A percentile compares a stretch with the other conserved stretches of the same genome.
phyloP scores from a whole-genome alignment of 305 asterid species.

The Fraxinus greggii region DNA sequence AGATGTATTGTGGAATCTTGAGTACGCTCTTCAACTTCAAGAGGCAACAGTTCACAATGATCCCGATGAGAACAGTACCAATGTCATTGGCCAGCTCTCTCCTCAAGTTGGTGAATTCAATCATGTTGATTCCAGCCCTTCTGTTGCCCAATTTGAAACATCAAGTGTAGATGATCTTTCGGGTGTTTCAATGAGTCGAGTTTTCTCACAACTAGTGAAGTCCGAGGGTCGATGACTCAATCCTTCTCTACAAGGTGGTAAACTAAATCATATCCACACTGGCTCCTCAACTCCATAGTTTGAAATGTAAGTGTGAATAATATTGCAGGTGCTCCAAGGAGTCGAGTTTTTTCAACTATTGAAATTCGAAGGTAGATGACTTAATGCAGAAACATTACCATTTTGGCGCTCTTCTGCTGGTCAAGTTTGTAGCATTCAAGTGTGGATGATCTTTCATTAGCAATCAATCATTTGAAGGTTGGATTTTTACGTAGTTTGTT shows the following conservation, averaged over 20 bases:
- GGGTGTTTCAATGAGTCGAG: slow-evolving; percentile 61
- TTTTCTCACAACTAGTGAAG: slow-evolving; percentile 65
- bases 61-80: slow-evolving; percentile 56
- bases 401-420: neutral
- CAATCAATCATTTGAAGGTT: neutral
- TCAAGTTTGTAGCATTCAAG: slow-evolving; percentile 3
- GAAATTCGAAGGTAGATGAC: slow-evolving; percentile 16
- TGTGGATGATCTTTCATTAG: slow-evolving; percentile 12
- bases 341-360: neutral
- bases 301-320: neutral
- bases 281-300: neutral
- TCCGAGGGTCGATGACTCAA: slow-evolving; percentile 65
- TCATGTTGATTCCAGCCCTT: slow-evolving; percentile 31
- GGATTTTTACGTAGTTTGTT: neutral
- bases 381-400: neutral
- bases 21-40: slow-evolving; percentile 71
- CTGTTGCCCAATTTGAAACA: slow-evolving; percentile 33
- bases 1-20: slow-evolving; percentile 71
- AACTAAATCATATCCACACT: neutral
- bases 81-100: slow-evolving; percentile 46
- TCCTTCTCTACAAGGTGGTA: neutral
- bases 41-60: slow-evolving; percentile 46
- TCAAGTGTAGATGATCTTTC: slow-evolving; percentile 52
- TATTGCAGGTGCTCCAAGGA: neutral
- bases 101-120: slow-evolving; percentile 37